These are phyloP conservation scores for Blastocystis sp. DNA, from an alignment of 352 stramenopile genomes.

Conservation along the genomic window DNA sequence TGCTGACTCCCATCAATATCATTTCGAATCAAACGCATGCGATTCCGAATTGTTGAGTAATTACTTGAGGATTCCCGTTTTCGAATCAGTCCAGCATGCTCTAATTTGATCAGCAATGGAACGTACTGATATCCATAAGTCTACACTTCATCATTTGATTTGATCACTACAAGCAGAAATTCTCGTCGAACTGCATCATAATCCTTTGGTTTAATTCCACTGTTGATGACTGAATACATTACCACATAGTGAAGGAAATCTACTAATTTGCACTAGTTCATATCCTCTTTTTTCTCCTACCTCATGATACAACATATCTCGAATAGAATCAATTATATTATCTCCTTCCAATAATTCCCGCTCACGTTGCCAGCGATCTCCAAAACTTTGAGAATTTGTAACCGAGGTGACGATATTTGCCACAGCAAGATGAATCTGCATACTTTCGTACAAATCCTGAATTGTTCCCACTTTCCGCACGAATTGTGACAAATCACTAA, in stretches of 20 bases:
- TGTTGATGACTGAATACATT: constrained; percentile 47
- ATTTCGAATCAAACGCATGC: constrained; percentile 48
- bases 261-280: not conserved
- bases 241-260: constrained; percentile 45
- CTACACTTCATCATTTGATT: not conserved
- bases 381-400: constrained; percentile 14
- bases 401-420: constrained; percentile 5
- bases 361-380: constrained; percentile 29
- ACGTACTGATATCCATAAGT: constrained; percentile 29
- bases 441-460: constrained; percentile 14
- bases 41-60: not conserved
- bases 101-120: not conserved
- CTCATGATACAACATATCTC: constrained; percentile 9
- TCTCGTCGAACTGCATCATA: constrained; percentile 23
- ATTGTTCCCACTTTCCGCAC: constrained; percentile 51
- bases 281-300: not conserved
- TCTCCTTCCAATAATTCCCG: constrained; percentile 42
- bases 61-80: not conserved
- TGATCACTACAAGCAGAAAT: not conserved
- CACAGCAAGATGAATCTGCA: constrained; percentile 46
- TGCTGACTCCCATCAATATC: constrained; percentile 48
- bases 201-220: constrained; percentile 48
- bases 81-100: not conserved
- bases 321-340: not conserved
- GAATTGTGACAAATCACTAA: constrained; percentile 32